Base-by-base conservation (phyloP, 768 basidiomycete genomes). In the Lentinula guzmanii region DNA sequence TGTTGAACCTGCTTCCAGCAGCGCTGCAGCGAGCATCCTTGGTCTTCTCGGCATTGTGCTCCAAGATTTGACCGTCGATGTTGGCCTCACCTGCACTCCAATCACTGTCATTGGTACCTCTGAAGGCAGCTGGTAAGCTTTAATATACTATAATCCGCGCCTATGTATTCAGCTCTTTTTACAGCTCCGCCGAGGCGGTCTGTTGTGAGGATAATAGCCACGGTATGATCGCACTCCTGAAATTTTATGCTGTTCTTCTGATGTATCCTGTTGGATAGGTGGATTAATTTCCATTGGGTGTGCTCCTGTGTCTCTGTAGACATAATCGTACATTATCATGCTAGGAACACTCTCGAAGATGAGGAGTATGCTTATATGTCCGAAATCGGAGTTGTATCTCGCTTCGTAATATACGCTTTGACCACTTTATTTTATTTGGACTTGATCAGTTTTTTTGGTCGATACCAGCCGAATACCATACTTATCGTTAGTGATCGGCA, bases 81-180 rank as follows among this genome's bases (percentile, higher is more conserved):
- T 62, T 33, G 61, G 61, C 21, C 34, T 62, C 15, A 57, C 53
- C 34, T 62, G 61, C 52, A 6, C 15, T 15, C 41, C 39, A 11
- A 45, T 61, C 24, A 31, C 52, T 41, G 61, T 62, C 31, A 39
- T 57, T n/a, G 61, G 53, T 31, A 10, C 43, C 31, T 21, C 39
- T 4, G n/a, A 42, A 18, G 34, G 33, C 34, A 16, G 21, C 54
- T 62, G 61, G 61, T 62, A 48, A 61, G 34, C 10, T 9, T 28
- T 28, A 28, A 28, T 28, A 28, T 28, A 24, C 37, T 8, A 39
- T 13, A 33, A 28, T 24, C 16, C 31, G 31, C 31, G 9, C 16
- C 24, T 4, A 4, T 28, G 37, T 33, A 28, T 6, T 7, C 4
- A 24, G 46, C 7, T 4, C 11, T 5, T 35, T 50, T 11, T 50